Percentiles rank a stretch among this genome's conserved stretches.
These are phyloP conservation scores for Nakaseomyces sp. DNA, from an alignment of 1,139 yeast species.

Conservation along the genomic window DNA sequence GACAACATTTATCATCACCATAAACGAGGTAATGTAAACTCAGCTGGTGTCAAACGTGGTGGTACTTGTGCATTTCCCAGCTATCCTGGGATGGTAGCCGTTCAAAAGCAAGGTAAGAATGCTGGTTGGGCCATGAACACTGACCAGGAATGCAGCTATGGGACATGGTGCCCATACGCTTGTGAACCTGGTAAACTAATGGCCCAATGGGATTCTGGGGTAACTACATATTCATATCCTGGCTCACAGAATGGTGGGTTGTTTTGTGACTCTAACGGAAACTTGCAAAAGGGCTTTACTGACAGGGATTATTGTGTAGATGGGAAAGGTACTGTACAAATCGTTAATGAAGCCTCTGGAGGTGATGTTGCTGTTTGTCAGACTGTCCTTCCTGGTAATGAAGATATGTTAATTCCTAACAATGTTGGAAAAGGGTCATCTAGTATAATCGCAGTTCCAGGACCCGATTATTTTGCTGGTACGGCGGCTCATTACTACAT, in stretches of 20 bases:
- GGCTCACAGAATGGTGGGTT: conserved; percentile 75
- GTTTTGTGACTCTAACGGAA: conserved; percentile 63
- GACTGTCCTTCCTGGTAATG: conserved; percentile 88
- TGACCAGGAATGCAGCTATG: conserved; percentile 64
- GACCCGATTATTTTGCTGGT: conserved; percentile 58
- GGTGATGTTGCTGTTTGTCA: conserved; percentile 74
- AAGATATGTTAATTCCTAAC: conserved; percentile 88
- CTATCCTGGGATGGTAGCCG: conserved; percentile 55
- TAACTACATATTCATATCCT: conserved; percentile 55
- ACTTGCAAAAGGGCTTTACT: conserved; percentile 52
- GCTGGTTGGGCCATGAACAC: conserved; percentile 88
- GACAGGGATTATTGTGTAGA: conserved; percentile 58
- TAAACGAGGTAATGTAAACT: neutral
- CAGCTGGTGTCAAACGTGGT: conserved; percentile 22
- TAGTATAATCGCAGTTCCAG: conserved; percentile 71
- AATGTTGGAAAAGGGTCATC: conserved; percentile 40
- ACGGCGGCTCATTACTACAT: conserved; percentile 85
- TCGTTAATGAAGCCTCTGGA: conserved; percentile 43
- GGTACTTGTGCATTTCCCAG: conserved; percentile 61
- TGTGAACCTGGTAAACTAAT: conserved; percentile 76
- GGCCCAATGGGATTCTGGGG: conserved; percentile 67
- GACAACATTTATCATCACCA: neutral
- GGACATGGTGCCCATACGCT: conserved; percentile 80
- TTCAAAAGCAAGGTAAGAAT: conserved; percentile 48
- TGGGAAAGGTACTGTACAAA: conserved; percentile 66